Evolutionary conservation across 192 early-diverging fungal genomes (phyloP), one percentile per base, ranked within the genome.

Genomic region (Coemansia erecta): DNA sequence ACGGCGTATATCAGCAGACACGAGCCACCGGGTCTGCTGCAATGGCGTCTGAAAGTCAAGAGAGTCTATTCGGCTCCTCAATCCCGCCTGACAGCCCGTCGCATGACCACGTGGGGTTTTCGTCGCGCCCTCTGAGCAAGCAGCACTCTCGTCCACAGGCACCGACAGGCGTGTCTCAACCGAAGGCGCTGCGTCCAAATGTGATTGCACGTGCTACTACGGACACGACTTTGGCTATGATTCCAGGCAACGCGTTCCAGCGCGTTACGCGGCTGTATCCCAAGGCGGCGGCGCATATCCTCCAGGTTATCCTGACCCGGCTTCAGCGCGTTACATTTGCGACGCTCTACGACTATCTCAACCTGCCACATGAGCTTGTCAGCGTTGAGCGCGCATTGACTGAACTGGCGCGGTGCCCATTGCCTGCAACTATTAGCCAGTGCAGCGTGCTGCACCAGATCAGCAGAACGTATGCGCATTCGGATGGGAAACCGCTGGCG

Each of bases 301-400:
- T 93, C 4, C 97, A 95, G 60, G 94, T 97, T 14, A 95, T 99
- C 58, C 64, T 99, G 61, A 94, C 94, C 1, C 85, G 97, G 31
- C 92, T 99, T 61, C 93, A 98, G 73, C 85, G 97, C 1, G 95
- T 97, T 40, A 98, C 97, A 0, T 86, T 94, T 68, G 81, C 92
- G 64, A 94, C 93, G 4, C 85, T 95, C 53, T 87, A 92, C 65
- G 83, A 88, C 53, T 98, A 96, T 58, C 82, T 97, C 1, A 92
- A 90, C 8, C 66, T 97, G 43, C 89, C 90, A 4, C 85, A 89
- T 49, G 94, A 97, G 58, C 83, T 98, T 2, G 81, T 97, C 45
- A 82, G 86, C 23, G 87, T 94, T 51, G 94, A 98, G 64, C 85
- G 88, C 35, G 81, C 82, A 8, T 86, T 93, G n/a, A 89, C 89